phyloP scores from a whole-genome alignment of 371 early-diverging fungal species.

The Dipsacomyces acuminosporus region DNA sequence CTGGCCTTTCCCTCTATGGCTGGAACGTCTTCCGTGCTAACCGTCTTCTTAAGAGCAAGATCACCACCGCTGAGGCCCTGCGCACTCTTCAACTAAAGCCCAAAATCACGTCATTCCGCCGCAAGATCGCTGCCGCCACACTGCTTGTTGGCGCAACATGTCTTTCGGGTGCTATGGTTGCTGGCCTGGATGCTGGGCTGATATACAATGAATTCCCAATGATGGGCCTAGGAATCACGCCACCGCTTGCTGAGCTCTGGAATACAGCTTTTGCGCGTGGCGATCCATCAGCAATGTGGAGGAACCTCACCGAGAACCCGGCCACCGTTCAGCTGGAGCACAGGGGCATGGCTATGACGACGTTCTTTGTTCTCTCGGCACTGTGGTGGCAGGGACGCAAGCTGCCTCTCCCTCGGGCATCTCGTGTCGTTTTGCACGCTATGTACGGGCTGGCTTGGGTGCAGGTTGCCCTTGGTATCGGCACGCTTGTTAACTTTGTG shows the following conservation, averaged over 20 bases:
- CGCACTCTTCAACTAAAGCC: constrained; percentile 56
- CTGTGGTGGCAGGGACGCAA: constrained; percentile 69
- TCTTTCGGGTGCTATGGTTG: constrained; percentile 90
- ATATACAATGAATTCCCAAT: constrained; percentile 92
- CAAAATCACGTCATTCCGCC: constrained; percentile 55
- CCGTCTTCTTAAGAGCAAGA: constrained; percentile 19
- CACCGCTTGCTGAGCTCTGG: constrained; percentile 69
- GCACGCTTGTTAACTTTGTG: constrained; percentile 87
- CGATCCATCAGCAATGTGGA: constrained; percentile 54
- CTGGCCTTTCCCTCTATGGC: constrained; percentile 71
- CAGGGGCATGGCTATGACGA: constrained; percentile 80
- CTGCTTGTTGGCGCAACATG: constrained; percentile 80
- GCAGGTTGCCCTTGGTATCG: constrained; percentile 87
- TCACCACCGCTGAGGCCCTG: constrained; percentile 29
- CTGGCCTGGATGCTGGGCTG: constrained; percentile 95
- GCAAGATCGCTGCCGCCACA: constrained; percentile 56
- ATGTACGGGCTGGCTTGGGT: constrained; percentile 68
- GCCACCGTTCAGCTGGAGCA: constrained; percentile 94
- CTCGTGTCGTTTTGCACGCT: constrained; percentile 62
- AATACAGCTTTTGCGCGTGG: constrained; percentile 55
- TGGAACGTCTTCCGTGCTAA: constrained; percentile 61
- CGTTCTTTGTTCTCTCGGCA: constrained; percentile 63
- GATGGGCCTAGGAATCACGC: constrained; percentile 77
- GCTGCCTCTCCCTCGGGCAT: constrained; percentile 65
- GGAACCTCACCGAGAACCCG: constrained; percentile 89